Conservation (phyloP, 2,329 filamentous ascomycete genomes). For the Sarocladium kiliense region DNA sequence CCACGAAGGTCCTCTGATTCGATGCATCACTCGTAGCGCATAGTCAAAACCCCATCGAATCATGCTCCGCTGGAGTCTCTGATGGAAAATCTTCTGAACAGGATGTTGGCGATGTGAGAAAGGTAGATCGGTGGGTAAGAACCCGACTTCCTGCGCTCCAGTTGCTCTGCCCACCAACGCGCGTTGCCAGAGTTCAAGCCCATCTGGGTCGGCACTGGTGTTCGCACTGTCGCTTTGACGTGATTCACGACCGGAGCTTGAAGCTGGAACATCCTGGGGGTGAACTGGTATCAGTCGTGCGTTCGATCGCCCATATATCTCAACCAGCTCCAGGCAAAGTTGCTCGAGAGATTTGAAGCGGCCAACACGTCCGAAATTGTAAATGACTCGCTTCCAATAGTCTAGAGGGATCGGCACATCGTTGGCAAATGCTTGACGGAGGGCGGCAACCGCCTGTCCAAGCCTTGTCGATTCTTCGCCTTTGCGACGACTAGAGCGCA, state of each 20-base stretch:
- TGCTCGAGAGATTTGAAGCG: slow-evolving; percentile 40
- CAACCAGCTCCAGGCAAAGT: slow-evolving; percentile 36
- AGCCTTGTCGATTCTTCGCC: slow-evolving; percentile 11
- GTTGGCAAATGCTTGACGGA: slow-evolving; percentile 11
- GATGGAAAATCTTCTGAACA: slow-evolving; percentile 39
- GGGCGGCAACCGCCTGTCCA: background rate
- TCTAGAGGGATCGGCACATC: slow-evolving; percentile 28
- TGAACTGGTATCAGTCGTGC: slow-evolving; percentile 37
- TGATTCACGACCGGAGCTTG: background rate
- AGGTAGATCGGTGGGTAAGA: slow-evolving; percentile 36
- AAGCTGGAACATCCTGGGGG: slow-evolving; percentile 33
- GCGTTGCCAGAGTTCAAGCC: slow-evolving; percentile 1
- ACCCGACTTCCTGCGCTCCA: slow-evolving; percentile 12
- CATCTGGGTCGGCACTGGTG: background rate
- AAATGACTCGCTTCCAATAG: slow-evolving; percentile 39
- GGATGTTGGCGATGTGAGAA: slow-evolving; percentile 38
- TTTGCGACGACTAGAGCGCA: slow-evolving; percentile 12
- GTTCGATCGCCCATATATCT: slow-evolving; percentile 27
- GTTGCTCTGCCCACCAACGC: background rate
- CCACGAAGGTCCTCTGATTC: background rate
- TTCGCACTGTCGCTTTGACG: background rate
- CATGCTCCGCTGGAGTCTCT: slow-evolving; percentile 31
- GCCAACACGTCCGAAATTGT: slow-evolving; percentile 36
- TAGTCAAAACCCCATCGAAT: slow-evolving; percentile 42
- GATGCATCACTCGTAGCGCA: slow-evolving; percentile 18